Evolutionary conservation across 73 alveolate species (phyloP).

Genomic region (Uronychia setigera): DNA sequence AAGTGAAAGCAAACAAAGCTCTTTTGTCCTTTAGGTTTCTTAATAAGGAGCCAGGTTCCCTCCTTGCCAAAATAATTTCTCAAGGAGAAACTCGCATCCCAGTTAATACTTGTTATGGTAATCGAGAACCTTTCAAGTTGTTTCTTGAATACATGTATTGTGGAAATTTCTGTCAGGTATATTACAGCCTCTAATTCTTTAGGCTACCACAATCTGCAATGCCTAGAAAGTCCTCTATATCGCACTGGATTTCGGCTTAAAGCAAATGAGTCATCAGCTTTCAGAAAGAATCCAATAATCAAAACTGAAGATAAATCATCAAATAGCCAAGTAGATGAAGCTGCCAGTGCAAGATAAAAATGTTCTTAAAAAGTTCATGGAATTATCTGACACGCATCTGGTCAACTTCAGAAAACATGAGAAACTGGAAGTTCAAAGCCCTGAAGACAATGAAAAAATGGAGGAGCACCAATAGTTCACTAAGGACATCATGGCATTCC

Average conservation of each 20-base stretch:
- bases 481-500: not conserved
- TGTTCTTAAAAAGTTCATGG: not conserved
- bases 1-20: not conserved
- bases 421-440: not conserved
- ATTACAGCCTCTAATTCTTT: not conserved
- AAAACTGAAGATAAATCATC: not conserved
- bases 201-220: not conserved
- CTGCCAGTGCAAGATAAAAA: not conserved
- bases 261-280: not conserved
- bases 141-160: not conserved
- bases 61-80: not conserved
- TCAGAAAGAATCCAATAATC: not conserved
- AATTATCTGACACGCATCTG: not conserved
- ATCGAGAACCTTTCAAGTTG: not conserved
- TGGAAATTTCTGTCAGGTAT: not conserved
- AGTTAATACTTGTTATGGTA: not conserved
- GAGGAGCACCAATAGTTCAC: not conserved
- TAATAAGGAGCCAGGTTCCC: not conserved
- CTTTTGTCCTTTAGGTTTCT: not conserved
- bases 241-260: not conserved
- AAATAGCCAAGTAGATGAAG: not conserved
- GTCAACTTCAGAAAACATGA: not conserved
- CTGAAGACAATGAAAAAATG: not conserved
- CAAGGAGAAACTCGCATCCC: not conserved
- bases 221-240: not conserved